phyloP scores from a whole-genome alignment of 768 basidiomycete genomes.

The Mycena haematopus region DNA sequence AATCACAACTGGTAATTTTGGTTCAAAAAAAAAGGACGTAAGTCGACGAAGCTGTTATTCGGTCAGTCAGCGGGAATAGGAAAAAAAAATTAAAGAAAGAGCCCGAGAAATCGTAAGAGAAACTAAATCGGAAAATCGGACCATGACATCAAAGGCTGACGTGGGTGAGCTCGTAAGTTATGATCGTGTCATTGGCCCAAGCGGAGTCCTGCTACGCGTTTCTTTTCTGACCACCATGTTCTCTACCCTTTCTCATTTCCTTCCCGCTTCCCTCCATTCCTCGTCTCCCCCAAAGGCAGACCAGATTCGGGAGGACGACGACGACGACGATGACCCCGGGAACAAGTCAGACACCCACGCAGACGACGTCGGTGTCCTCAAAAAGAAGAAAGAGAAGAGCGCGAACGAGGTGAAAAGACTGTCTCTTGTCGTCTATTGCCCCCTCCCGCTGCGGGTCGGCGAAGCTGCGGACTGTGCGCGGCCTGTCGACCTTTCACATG shows the following conservation, averaged over 20 bases:
- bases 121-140: too few relatives aligned
- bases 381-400: slow-evolving; percentile 55
- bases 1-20: too few relatives aligned
- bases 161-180: background rate
- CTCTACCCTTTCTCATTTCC: slow-evolving; percentile 56
- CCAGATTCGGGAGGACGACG: slow-evolving; percentile 39
- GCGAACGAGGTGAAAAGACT: slow-evolving; percentile 53
- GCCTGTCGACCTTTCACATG: background rate
- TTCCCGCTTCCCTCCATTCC: slow-evolving; percentile 55
- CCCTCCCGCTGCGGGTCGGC: background rate
- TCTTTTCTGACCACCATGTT: slow-evolving; percentile 47
- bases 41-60: too few relatives aligned
- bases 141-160: background rate
- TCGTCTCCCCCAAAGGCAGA: slow-evolving; percentile 33
- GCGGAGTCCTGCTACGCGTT: background rate
- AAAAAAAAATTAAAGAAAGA: too few relatives aligned
- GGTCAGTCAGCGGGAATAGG: too few relatives aligned
- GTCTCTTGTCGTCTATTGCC: background rate
- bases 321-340: slow-evolving; percentile 35
- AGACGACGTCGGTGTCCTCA: slow-evolving; percentile 39
- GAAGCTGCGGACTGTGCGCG: slow-evolving; percentile 10
- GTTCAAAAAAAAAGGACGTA: too few relatives aligned
- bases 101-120: too few relatives aligned
- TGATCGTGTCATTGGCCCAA: background rate
- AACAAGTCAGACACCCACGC: slow-evolving; percentile 25